These are phyloP conservation scores for Bassia scoparia DNA, from an alignment of 148 eudicot species.

Conservation along the genomic window DNA sequence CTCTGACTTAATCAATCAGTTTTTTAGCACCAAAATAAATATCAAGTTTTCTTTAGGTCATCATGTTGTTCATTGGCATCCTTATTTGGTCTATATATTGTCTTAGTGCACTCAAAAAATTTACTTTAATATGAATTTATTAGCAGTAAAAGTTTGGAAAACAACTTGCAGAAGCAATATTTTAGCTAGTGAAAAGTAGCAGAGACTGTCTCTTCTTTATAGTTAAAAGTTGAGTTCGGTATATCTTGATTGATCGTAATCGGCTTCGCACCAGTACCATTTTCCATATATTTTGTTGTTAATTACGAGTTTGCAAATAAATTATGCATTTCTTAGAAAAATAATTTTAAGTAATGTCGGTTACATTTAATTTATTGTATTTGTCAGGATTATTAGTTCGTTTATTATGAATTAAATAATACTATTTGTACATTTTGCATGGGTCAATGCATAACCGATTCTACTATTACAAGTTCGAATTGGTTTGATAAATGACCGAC, in stretches of 20 bases:
- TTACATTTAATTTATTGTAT: too few relatives aligned
- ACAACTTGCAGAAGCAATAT: conserved; percentile 71
- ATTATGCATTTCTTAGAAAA: background rate
- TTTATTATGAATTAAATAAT: background rate
- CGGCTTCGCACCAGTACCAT: too few relatives aligned
- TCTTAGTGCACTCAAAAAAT: conserved; percentile 5
- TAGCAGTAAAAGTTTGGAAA: conserved; percentile 78
- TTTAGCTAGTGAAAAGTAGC: conserved; percentile 81
- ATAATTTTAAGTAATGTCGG: too few relatives aligned
- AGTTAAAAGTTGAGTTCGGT: conserved; percentile 37
- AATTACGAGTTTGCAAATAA: background rate
- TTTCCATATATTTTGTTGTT: background rate
- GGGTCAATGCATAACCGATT: background rate
- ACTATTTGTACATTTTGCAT: background rate
- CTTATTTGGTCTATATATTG: conserved; percentile 3
- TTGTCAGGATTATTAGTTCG: background rate
- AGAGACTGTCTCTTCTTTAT: conserved; percentile 78
- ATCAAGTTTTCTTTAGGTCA: conserved; percentile 7
- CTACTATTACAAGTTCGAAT: background rate
- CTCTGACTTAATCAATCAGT: too few relatives aligned
- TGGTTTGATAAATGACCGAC: too few relatives aligned
- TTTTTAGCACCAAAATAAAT: too few relatives aligned
- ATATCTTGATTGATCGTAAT: conserved; percentile 7
- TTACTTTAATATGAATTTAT: conserved; percentile 26
- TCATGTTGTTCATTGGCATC: background rate